Evolutionary conservation across 2,329 filamentous ascomycete species (phyloP), one percentile per base, ranked within the genome.

Genomic region (Sphaerulina populicola): DNA sequence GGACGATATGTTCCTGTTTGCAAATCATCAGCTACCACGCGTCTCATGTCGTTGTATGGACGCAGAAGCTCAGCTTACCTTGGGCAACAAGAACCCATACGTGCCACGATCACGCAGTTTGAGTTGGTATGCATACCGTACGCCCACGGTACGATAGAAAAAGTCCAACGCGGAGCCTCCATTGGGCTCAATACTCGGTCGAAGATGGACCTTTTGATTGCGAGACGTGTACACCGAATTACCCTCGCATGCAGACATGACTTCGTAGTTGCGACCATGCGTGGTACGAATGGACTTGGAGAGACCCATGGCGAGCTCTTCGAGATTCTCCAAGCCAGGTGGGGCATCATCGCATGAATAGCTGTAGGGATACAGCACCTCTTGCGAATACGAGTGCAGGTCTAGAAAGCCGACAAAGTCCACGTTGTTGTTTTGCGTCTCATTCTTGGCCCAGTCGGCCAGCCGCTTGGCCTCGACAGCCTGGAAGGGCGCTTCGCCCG

Each of bases 331-430:
- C 12, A 93, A 74, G 35, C 89, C 89, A 0, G 91, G 90, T 10
- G 93, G 91, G 27, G 82, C 74, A 4, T 79, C 76, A 5, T 75
- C 72, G 73, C 93, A 98, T 10, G 86, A 87, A 70, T 88, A 95
- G 4, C 86, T 83, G 67, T 90, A 97, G 0, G 93, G 93, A 66
- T 93, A 96, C 7, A 97, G 76, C 18, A 98, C 84, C 69, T 96
- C 86, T 70, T 98, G 90, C 0, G 88, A 94, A 68, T 97, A 98
- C 1, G 88, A 91, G 69, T 98, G 93, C 23, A 97, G 76, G 66
- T 98, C 93, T 40, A 97, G 66, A 57, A 94, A 84, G 2, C 85
- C 88, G n/a, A 90, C 79, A 59, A 97, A 88, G 12, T 84, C 76
- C 46, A 83, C 81, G 50, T 85, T 82, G 65, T 84, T 80, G 58